phyloP scores from a whole-genome alignment of 2,329 filamentous ascomycete genomes.

The Ascochyta rabiei region DNA sequence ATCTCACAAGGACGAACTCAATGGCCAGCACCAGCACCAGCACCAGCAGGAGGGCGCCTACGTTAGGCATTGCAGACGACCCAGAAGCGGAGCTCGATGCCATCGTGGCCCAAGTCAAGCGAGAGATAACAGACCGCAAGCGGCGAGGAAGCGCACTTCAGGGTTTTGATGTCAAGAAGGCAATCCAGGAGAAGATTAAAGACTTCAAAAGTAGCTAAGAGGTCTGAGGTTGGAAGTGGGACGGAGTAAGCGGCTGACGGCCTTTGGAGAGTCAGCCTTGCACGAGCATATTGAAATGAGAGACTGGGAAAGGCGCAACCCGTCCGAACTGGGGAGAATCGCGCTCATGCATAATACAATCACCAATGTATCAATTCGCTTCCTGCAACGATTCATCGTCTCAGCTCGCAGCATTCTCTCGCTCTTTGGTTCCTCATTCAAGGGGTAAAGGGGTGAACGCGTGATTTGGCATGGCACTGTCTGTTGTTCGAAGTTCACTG shows the following conservation, averaged over 20 bases:
- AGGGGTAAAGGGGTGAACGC: background rate
- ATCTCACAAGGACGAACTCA: slow-evolving; percentile 59
- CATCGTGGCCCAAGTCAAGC: slow-evolving; percentile 74
- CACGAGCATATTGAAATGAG: background rate
- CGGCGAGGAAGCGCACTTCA: slow-evolving; percentile 51
- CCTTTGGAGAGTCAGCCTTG: background rate
- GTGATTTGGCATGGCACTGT: background rate
- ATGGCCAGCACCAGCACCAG: slow-evolving; percentile 58
- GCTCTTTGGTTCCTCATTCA: no score
- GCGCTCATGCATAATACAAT: background rate
- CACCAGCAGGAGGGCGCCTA: slow-evolving; percentile 63
- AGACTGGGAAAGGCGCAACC: background rate
- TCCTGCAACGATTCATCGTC: no score
- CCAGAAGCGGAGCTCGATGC: slow-evolving; percentile 77
- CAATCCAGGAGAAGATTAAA: slow-evolving; percentile 45
- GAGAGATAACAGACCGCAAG: slow-evolving; percentile 70
- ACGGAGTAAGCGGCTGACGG: background rate
- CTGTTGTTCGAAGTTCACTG: background rate
- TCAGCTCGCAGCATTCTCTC: no score
- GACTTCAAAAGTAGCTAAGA: slow-evolving; percentile 33
- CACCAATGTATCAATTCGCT: background rate
- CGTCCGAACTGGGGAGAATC: background rate
- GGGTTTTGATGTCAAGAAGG: slow-evolving; percentile 44
- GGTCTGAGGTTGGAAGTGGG: background rate
- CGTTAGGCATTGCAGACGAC: slow-evolving; percentile 80